phyloP scores from a whole-genome alignment of 192 early-diverging fungal genomes.

The Kappamyces sp. region DNA sequence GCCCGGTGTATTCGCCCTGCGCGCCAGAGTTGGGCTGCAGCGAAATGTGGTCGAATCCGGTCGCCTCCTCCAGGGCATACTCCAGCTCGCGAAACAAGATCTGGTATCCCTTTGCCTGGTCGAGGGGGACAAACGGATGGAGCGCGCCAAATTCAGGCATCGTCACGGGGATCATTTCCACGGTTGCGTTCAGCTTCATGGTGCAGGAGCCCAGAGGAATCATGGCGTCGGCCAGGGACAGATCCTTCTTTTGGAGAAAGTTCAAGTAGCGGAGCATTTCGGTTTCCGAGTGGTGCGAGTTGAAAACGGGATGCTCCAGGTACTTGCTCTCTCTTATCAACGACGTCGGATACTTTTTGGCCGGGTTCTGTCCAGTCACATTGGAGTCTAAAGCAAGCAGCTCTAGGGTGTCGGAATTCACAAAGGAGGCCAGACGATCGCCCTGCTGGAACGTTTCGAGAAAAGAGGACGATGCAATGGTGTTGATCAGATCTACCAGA shows the following conservation, averaged over 20 bases:
- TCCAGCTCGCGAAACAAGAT: slow-evolving; percentile 85
- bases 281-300: slow-evolving; percentile 94
- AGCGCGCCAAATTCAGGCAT: slow-evolving; percentile 95
- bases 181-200: slow-evolving; percentile 99
- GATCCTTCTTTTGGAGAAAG: slow-evolving; percentile 93
- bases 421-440: slow-evolving; percentile 24
- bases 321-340: slow-evolving; percentile 71
- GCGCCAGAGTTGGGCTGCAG: slow-evolving; percentile 99
- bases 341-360: slow-evolving; percentile 43
- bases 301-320: slow-evolving; percentile 91
- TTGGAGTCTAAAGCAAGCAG: slow-evolving; percentile 33
- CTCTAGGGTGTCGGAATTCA: slow-evolving; percentile 39
- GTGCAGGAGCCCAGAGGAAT: slow-evolving; percentile 98
- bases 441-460: slow-evolving; percentile 37
- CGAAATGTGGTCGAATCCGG: slow-evolving; percentile 88
- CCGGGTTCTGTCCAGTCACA: slow-evolving; percentile 12
- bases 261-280: slow-evolving; percentile 97
- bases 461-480: slow-evolving; percentile 70
- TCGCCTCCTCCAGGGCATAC: slow-evolving; percentile 81
- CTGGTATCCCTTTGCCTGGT: slow-evolving; percentile 92
- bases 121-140: slow-evolving; percentile 93
- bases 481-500: slow-evolving; percentile 66
- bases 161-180: slow-evolving; percentile 99
- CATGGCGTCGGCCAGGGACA: slow-evolving; percentile 98
- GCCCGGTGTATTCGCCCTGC: slow-evolving; percentile 98